Base-by-base conservation (phyloP, 441 rosid species). In the Metrosideros polymorpha region DNA sequence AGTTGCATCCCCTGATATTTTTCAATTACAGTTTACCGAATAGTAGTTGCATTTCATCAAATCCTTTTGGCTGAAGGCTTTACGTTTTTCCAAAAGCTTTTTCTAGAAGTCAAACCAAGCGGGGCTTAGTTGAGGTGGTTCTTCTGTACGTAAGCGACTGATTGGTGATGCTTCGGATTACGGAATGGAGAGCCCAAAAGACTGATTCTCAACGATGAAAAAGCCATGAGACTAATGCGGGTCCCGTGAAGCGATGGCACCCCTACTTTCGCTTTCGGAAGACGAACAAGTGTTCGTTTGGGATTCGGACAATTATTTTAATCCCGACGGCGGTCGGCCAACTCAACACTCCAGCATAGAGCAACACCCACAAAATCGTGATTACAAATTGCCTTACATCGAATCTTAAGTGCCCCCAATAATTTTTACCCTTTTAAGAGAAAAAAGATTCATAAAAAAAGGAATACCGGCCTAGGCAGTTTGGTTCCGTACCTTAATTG, bases 241-340 rank as follows among this genome's bases (percentile, higher is more conserved):
- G 15, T 50, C 15, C 4, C 15, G 0, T 14, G 52, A 50, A 14
- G 17, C 14, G 52, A 17, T 50, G 51, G 51, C 51, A 49, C 51
- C 12, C 17, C 51, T 49, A 12, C 51, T 49, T 49, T 49, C 51
- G 12, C 5, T 12, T 49, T 49, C 12, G n/a, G 51, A 49, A 49
- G 51, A 13, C 15, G 13, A 5, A 13, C 63, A 5, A 6, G 63
- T 57, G 32, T n/a, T 15, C 2, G 0, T n/a, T 27, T 57, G n/a
- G 9, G 18, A 57, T n/a, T 57, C 18, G 14, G 4, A n/a, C 32
- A n/a, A n/a, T n/a, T 57, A 57, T 57, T 15, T n/a, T 13, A n/a
- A n/a, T n/a, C 2, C 13, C 4, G 0, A n/a, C 0, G 8, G 29
- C n/a, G 32, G 32, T 12, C 8, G 0, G 63, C 9, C 4, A 0